Evolutionary conservation across 208 protist genomes (phyloP).

Genomic region (Acanthamoeba polyphaga): DNA sequence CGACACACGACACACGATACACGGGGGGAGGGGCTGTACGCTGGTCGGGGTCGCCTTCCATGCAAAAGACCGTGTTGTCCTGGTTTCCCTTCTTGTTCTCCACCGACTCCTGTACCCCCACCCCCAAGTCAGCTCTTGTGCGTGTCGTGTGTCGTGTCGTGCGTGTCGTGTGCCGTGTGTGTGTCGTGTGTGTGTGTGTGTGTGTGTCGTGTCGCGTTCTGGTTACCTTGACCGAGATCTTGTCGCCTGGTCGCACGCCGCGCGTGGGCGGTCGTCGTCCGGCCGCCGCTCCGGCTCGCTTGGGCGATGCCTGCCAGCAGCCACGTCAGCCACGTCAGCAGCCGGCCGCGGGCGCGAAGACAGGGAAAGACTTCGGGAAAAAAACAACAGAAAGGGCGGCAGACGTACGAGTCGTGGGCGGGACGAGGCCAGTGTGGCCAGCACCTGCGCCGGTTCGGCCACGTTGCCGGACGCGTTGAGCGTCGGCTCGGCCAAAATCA

Average conservation of each 20-base stretch:
- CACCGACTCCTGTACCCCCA: background rate
- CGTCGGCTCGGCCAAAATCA: background rate
- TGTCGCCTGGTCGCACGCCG: background rate
- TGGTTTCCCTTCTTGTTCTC: background rate
- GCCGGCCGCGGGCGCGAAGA: too few relatives aligned
- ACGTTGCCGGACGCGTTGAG: background rate
- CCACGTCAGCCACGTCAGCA: background rate
- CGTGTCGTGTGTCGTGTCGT: background rate
- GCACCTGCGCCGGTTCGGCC: background rate
- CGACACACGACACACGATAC: too few relatives aligned
- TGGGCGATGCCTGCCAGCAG: background rate
- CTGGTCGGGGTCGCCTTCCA: background rate
- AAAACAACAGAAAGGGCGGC: too few relatives aligned
- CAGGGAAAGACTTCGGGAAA: too few relatives aligned
- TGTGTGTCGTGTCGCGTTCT: too few relatives aligned
- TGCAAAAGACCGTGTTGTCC: background rate
- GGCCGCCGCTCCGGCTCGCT: background rate
- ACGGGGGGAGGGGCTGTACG: background rate
- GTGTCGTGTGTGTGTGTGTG: too few relatives aligned
- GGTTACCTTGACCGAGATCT: background rate
- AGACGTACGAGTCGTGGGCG: background rate
- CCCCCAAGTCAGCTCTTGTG: background rate
- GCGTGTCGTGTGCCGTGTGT: background rate
- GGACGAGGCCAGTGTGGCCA: background rate
- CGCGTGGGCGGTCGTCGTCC: background rate